Percentiles rank a stretch among this genome's conserved stretches.
Evolutionary conservation across 768 basidiomycete species (phyloP).

Genomic region (Kockovaella imperatae): DNA sequence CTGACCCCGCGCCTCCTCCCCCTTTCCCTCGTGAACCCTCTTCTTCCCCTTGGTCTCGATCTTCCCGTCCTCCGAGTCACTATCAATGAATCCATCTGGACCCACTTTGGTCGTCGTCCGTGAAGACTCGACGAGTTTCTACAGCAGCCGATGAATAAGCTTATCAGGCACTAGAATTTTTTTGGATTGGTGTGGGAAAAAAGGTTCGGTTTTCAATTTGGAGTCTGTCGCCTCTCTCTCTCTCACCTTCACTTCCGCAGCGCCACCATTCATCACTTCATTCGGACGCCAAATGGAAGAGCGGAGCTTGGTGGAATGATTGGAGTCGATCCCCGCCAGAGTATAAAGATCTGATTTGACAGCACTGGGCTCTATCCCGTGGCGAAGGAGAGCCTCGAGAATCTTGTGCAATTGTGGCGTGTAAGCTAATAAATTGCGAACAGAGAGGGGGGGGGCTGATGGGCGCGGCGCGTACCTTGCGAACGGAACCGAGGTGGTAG

Average conservation of each 20-base stretch:
- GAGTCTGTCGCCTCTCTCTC: neutral
- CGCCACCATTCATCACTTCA: slow-evolving; percentile 14
- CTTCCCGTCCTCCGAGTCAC: slow-evolving; percentile 11
- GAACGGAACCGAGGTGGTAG: slow-evolving; percentile 5
- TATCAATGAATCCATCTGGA: slow-evolving; percentile 6
- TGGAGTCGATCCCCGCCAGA: slow-evolving; percentile 24
- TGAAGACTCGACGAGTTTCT: neutral
- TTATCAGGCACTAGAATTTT: no score
- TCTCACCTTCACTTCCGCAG: slow-evolving; percentile 11
- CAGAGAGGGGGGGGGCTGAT: neutral
- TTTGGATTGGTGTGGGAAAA: neutral
- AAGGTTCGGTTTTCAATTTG: neutral
- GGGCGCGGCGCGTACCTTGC: slow-evolving; percentile 7
- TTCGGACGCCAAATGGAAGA: slow-evolving; percentile 19
- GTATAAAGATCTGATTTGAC: slow-evolving; percentile 28
- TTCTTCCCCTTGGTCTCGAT: slow-evolving; percentile 1
- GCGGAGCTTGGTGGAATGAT: slow-evolving; percentile 19
- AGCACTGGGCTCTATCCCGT: slow-evolving; percentile 17
- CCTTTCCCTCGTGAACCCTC: slow-evolving; percentile 1
- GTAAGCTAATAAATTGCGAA: neutral
- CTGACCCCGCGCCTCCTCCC: neutral
- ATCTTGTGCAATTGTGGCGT: slow-evolving; percentile 5
- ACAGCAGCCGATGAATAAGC: neutral
- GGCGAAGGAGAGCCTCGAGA: slow-evolving; percentile 13
- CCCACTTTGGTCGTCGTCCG: neutral